Percentiles rank a stretch among this genome's conserved stretches.
These are phyloP conservation scores for Cornus florida DNA, from an alignment of 148 eudicot genomes.

Conservation along the genomic window DNA sequence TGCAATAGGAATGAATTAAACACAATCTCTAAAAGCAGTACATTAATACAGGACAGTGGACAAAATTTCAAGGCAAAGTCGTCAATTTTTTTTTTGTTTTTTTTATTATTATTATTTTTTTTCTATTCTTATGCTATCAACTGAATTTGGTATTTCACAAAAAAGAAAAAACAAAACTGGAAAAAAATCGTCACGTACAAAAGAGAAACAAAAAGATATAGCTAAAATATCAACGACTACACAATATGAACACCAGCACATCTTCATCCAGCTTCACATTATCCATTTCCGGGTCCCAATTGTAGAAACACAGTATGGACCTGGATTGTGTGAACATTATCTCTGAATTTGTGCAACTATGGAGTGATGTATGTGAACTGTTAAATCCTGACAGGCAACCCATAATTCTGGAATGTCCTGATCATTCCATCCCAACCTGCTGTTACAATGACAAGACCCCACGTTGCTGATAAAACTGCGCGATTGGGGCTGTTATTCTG, in stretches of 20 bases:
- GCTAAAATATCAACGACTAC: background rate
- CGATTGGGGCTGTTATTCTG: background rate
- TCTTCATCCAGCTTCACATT: background rate
- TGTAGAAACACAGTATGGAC: background rate
- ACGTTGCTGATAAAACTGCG: constrained; percentile 30
- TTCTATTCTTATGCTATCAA: background rate
- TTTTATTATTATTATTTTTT: background rate
- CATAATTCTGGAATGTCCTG: constrained; percentile 65
- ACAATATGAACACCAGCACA: background rate
- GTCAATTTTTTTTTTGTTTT: background rate
- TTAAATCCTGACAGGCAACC: constrained; percentile 58
- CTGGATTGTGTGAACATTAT: too few species aligned
- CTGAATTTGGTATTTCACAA: background rate
- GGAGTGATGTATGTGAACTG: background rate
- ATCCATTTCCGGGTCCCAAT: background rate
- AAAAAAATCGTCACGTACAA: background rate
- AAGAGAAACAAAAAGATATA: background rate
- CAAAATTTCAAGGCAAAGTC: background rate
- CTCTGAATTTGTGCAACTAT: background rate
- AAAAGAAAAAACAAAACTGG: background rate
- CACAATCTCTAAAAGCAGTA: background rate
- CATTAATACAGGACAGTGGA: background rate
- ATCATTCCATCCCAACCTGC: constrained; percentile 61
- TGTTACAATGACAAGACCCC: constrained; percentile 76
- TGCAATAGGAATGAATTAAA: background rate